Evolutionary conservation across 2,329 filamentous ascomycete species (phyloP).

Genomic region (Calonectria hongkongensis): DNA sequence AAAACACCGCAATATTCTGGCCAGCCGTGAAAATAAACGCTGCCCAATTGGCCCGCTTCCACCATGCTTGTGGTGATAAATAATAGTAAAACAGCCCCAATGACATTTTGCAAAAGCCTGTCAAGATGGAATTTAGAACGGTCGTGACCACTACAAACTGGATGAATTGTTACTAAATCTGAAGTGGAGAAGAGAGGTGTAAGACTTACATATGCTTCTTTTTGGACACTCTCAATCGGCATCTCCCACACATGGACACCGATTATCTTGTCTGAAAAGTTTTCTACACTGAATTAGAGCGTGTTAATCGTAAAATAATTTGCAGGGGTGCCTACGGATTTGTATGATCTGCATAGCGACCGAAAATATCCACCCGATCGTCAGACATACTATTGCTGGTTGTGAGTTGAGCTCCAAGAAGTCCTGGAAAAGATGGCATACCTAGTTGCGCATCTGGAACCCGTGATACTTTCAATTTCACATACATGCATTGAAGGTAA

Average conservation of each 20-base stretch:
- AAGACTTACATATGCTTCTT: constrained; percentile 25
- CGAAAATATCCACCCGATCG: background rate
- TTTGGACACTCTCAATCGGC: constrained; percentile 36
- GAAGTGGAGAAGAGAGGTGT: constrained; percentile 35
- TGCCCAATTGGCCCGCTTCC: constrained; percentile 7
- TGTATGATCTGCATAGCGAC: background rate
- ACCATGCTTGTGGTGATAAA: background rate
- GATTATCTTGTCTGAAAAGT: constrained; percentile 39
- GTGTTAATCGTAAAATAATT: background rate
- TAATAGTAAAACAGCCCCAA: background rate
- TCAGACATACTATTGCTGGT: constrained; percentile 28
- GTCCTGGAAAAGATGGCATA: constrained; percentile 13
- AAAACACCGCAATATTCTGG: constrained; percentile 49
- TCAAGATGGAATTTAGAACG: constrained; percentile 54
- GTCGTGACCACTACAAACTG: constrained; percentile 53
- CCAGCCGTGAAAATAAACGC: background rate
- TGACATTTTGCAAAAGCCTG: background rate
- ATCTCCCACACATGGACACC: constrained; percentile 45
- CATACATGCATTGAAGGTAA: constrained; percentile 52
- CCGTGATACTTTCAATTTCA: constrained; percentile 32
- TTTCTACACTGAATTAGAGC: constrained; percentile 3
- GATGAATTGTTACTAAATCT: constrained; percentile 54
- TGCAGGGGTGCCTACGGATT: constrained; percentile 10
- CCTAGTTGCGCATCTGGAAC: constrained; percentile 19
- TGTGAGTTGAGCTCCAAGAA: background rate